Conservation (phyloP, 768 basidiomycete genomes). For the Serpula lacrymans region DNA sequence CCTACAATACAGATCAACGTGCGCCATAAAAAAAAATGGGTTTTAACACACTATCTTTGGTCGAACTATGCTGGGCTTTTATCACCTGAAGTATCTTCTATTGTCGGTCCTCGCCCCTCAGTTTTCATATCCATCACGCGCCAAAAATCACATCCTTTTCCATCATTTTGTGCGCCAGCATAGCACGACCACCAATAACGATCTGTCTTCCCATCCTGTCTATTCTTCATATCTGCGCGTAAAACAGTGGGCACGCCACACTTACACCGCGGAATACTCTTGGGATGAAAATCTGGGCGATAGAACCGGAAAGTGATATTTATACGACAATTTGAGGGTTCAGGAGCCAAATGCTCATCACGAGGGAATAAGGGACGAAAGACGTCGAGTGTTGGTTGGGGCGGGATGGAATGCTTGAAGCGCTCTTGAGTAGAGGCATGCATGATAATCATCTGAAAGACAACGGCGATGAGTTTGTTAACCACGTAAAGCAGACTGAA, state of each 20-base stretch:
- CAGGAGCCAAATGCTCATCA: constrained; percentile 27
- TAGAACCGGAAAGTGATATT: constrained; percentile 88
- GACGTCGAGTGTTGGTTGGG: constrained; percentile 67
- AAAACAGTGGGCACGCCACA: constrained; percentile 71
- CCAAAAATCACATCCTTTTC: constrained; percentile 78
- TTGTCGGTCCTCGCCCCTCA: constrained; percentile 60
- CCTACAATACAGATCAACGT: too few relatives aligned
- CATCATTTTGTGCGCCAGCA: constrained; percentile 79
- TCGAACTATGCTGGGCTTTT: too few relatives aligned
- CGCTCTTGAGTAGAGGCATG: constrained; percentile 80
- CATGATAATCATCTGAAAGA: constrained; percentile 72
- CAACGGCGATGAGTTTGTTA: too few relatives aligned
- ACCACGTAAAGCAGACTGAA: too few relatives aligned
- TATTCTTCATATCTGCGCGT: constrained; percentile 76
- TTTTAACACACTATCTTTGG: too few relatives aligned
- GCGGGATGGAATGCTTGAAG: constrained; percentile 78
- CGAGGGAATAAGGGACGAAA: constrained; percentile 60
- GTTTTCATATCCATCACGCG: constrained; percentile 64
- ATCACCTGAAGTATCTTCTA: constrained; percentile 21
- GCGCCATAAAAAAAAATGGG: too few relatives aligned
- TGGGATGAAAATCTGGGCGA: constrained; percentile 73
- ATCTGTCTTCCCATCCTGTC: constrained; percentile 49
- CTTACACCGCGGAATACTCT: constrained; percentile 65
- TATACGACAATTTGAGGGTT: constrained; percentile 66
- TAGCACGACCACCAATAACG: constrained; percentile 78